Evolutionary conservation across 2,329 filamentous ascomycete genomes (phyloP), one percentile per base, ranked within the genome.

Genomic region (Tolypocladium endophyticum): DNA sequence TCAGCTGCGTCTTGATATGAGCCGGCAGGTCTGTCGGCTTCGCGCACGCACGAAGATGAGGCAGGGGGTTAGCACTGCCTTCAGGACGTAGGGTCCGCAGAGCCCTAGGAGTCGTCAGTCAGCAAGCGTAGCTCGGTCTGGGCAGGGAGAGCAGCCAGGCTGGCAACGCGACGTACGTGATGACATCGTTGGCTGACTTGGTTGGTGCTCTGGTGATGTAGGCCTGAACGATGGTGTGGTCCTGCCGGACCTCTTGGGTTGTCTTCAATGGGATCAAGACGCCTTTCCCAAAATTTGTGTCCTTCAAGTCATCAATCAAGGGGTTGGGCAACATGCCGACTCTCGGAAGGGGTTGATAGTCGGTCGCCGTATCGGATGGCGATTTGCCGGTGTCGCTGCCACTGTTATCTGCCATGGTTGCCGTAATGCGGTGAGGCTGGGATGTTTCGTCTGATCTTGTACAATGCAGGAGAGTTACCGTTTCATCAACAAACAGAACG

Each of bases 11-110:
- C 70, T 85, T 85, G 62, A 89, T 77, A 65, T 87, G 85, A 33
- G 79, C 75, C 12, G 88, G 87, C 11, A 92, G 78, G 67, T 88
- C 87, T 58, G 78, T 77, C 55, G 82, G 83, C 72, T 92, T 91
- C 61, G 87, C 88, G 71, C 90, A 90, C 71, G 89, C 83, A 63
- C 89, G 87, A 59, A 93, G 79, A 74, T 93, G 86, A 74, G 84
- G 81, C 66, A 87, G 77, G 77, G 81, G 82, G 73, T 86, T 83
- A 79, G 80, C 81, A 68, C 81, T 80, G 70, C 83, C 82, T 68
- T 84, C 81, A 67, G 82, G 81, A 62, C 83, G 75, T 69, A 85
- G 72, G 58, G 76, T 74, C 67, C 82, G 80, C 66, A 86, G 73
- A 61, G 83, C 78, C 63, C 84, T 86, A 64, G 39, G 57, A 35